Base-by-base conservation (phyloP, 192 early-diverging fungal species). In the Linnemannia zychae region DNA sequence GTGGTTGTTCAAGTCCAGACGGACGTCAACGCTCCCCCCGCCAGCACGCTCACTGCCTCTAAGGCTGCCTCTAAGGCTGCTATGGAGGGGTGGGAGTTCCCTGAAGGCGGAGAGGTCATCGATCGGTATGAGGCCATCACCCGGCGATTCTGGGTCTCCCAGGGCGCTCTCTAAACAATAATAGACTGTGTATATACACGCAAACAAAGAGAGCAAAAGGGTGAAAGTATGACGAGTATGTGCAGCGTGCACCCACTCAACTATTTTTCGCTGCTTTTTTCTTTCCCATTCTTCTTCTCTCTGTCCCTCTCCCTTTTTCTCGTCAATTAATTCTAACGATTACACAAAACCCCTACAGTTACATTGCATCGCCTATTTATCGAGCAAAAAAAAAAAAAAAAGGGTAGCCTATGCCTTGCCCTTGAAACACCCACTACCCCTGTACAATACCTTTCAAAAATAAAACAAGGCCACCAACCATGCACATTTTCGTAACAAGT, bases 61-160 rank as follows among this genome's bases (percentile, higher is more conserved):
- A 31, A 13, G 2, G 24, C 28, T 53, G 28, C 28, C 1, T 15
- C 18, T 47, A 73, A 48, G 47, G 12, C 28, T 31, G 57, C 60
- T 16, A 66, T 85, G 77, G 83, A 85, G 24, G 77, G 82, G 0
- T 78, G 77, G 77, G 77, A 78, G 72, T 84, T 84, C 24, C 82
- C 82, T 16, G 49, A 37, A 13, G 83, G 74, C 4, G 83, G 83
- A 63, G 28, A 76, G 70, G 83, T 85, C 48, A 76, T 85, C 52
- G 83, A 85, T 60, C 83, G 83, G 11, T 85, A 79, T 34, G 83
- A 85, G 65, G 67, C 83, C 22, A 38, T 85, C 47, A 85, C 83
- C 1, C 83, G 83, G 18, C 57, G 74, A 16, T 85, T 85, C 70
- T 85, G 77, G 74, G 78, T 79, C 31, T 65, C 83, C 15, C 74